These are phyloP conservation scores for Stephania japonica DNA, from an alignment of 164 flowering plant species.

Conservation along the genomic window DNA sequence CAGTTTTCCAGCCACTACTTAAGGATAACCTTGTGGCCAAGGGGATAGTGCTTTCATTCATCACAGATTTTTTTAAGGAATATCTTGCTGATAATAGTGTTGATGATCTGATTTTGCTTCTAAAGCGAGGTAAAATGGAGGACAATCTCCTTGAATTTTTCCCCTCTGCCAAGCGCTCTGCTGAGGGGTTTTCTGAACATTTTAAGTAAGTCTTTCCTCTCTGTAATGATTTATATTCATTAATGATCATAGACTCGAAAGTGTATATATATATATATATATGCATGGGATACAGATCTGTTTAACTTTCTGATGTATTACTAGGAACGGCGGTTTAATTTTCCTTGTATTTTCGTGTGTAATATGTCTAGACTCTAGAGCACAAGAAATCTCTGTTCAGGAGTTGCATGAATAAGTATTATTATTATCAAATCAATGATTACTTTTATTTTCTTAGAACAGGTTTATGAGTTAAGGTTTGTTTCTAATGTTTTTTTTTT, in stretches of 20 bases:
- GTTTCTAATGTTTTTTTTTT: neutral
- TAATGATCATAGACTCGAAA: neutral
- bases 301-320: neutral
- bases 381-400: neutral
- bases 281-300: neutral
- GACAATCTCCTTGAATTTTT: constrained; percentile 82
- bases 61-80: constrained; percentile 93
- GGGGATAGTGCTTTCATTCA: constrained; percentile 87
- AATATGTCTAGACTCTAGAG: neutral
- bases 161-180: constrained; percentile 77
- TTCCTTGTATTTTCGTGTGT: neutral
- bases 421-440: neutral
- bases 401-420: neutral
- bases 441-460: neutral
- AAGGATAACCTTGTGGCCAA: constrained; percentile 94
- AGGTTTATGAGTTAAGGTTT: neutral
- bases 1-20: constrained; percentile 91
- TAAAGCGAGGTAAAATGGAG: constrained; percentile 92
- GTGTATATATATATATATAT: no score
- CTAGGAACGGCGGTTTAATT: neutral
- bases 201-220: constrained; percentile 60
- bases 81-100: constrained; percentile 86
- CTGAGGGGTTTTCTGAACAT: constrained; percentile 87
- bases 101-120: constrained; percentile 84
- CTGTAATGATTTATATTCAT: neutral